Percentiles rank a stretch among this genome's conserved stretches.
phyloP scores from a whole-genome alignment of 2,329 filamentous ascomycete genomes.

The Cercospora zeina region DNA sequence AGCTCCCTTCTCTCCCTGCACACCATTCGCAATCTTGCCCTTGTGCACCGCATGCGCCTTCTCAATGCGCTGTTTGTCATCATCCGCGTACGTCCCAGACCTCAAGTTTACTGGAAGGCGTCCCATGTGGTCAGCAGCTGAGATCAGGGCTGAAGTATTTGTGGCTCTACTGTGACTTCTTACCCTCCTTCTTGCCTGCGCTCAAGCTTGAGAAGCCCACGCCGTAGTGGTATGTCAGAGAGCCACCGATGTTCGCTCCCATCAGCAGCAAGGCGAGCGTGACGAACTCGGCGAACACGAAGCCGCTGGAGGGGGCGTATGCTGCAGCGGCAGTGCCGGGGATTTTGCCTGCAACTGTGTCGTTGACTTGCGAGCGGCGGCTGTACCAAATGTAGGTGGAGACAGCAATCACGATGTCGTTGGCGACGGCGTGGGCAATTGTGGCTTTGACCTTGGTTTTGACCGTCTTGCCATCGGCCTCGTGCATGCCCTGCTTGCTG shows the following conservation, averaged over 20 bases:
- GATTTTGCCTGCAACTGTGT: slow-evolving; percentile 35
- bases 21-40: slow-evolving; percentile 11
- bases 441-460: slow-evolving; percentile 46
- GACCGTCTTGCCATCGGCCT: slow-evolving; percentile 40
- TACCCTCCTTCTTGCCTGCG: slow-evolving; percentile 34
- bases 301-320: slow-evolving; percentile 42
- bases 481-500: slow-evolving; percentile 46
- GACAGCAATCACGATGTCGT: slow-evolving; percentile 45
- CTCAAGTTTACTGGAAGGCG: slow-evolving; percentile 22
- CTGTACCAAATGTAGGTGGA: slow-evolving; percentile 48
- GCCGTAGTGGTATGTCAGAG: slow-evolving; percentile 49
- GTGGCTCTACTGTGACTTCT: slow-evolving; percentile 13
- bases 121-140: slow-evolving; percentile 7
- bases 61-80: slow-evolving; percentile 19
- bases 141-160: not conserved
- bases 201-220: slow-evolving; percentile 45
- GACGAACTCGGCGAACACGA: slow-evolving; percentile 43
- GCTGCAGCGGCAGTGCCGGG: slow-evolving; percentile 30
- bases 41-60: slow-evolving; percentile 18
- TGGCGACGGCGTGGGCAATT: slow-evolving; percentile 47
- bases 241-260: slow-evolving; percentile 48
- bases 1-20: slow-evolving; percentile 13
- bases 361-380: slow-evolving; percentile 38
- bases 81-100: slow-evolving; percentile 21
- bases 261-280: slow-evolving; percentile 43